These are phyloP conservation scores for Pseudogymnoascus sp. DNA, from an alignment of 2,329 filamentous ascomycete species.

Conservation along the genomic window DNA sequence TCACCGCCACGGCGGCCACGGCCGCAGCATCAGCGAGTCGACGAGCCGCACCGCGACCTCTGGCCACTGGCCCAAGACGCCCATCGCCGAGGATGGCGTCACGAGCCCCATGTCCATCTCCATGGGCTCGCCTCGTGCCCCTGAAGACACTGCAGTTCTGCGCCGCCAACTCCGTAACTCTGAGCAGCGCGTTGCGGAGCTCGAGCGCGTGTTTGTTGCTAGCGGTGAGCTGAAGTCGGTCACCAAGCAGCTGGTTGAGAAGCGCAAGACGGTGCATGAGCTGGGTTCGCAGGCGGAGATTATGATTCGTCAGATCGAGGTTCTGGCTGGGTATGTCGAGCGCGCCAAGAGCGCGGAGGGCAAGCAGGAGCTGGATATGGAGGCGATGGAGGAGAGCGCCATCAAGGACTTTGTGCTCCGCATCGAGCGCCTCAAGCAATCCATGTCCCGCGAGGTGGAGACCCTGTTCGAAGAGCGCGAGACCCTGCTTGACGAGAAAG, in stretches of 20 bases:
- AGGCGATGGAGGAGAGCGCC: constrained; percentile 76
- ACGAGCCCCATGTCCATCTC: constrained; percentile 64
- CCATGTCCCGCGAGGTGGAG: constrained; percentile 50
- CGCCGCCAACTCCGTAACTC: constrained; percentile 71
- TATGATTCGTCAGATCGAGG: constrained; percentile 84
- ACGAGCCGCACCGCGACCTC: constrained; percentile 56
- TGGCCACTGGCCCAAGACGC: constrained; percentile 62
- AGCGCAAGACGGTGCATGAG: constrained; percentile 90
- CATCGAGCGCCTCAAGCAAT: constrained; percentile 51
- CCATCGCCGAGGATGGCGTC: constrained; percentile 51
- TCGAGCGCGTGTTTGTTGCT: constrained; percentile 67
- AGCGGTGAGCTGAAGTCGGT: constrained; percentile 48
- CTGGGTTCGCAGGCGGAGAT: constrained; percentile 92
- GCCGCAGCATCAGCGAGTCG: constrained; percentile 59
- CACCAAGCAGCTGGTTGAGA: constrained; percentile 82
- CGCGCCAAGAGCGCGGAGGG: constrained; percentile 81
- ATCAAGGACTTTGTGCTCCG: constrained; percentile 85
- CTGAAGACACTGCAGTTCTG: constrained; percentile 57
- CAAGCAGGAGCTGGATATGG: constrained; percentile 70
- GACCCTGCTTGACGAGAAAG: constrained; percentile 75
- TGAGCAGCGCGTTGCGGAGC: constrained; percentile 76
- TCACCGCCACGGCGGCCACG: constrained; percentile 39
- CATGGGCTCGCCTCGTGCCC: constrained; percentile 39
- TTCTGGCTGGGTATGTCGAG: constrained; percentile 80
- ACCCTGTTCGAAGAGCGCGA: constrained; percentile 64